Conservation (phyloP, 2,329 filamentous ascomycete genomes). For the Aspergillus oerlinghausenensis region DNA sequence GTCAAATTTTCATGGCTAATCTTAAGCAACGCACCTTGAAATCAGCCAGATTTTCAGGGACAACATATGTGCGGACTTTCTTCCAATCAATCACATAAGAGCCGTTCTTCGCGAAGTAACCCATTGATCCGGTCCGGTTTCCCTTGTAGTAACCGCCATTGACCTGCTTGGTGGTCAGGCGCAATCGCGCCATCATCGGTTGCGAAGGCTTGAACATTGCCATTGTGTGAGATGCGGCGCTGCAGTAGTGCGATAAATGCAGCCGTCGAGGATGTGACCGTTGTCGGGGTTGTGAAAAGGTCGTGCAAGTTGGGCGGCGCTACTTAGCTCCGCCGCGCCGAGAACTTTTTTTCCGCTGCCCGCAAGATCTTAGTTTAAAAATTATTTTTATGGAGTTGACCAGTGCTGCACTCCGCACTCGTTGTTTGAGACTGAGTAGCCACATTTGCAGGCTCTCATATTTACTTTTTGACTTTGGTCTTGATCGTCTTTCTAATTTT, state of each 20-base stretch:
- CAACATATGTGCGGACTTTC: constrained; percentile 88
- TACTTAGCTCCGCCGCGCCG: constrained; percentile 27
- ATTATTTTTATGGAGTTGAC: constrained; percentile 9
- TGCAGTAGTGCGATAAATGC: not conserved
- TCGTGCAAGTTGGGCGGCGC: constrained; percentile 23
- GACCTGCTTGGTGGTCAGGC: constrained; percentile 90
- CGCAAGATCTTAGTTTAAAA: constrained; percentile 23
- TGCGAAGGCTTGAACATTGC: constrained; percentile 43
- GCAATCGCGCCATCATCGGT: constrained; percentile 63
- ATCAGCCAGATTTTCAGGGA: constrained; percentile 62
- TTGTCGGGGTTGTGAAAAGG: constrained; percentile 15
- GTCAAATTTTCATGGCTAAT: not conserved
- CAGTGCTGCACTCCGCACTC: constrained; percentile 6
- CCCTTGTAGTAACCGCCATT: constrained; percentile 97
- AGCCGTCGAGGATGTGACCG: not conserved
- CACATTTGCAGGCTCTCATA: constrained; percentile 9
- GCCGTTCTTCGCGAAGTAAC: constrained; percentile 61
- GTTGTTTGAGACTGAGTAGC: constrained; percentile 9
- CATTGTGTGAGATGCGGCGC: constrained; percentile 3
- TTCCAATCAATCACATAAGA: constrained; percentile 73
- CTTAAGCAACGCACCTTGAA: constrained; percentile 59
- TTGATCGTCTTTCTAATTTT: not conserved
- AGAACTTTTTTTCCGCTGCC: constrained; percentile 30
- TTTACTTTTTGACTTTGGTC: constrained; percentile 3
- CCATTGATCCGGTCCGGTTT: constrained; percentile 82